Evolutionary conservation across 345 rosid species (phyloP).

Genomic region (Citrus mangshanensis): DNA sequence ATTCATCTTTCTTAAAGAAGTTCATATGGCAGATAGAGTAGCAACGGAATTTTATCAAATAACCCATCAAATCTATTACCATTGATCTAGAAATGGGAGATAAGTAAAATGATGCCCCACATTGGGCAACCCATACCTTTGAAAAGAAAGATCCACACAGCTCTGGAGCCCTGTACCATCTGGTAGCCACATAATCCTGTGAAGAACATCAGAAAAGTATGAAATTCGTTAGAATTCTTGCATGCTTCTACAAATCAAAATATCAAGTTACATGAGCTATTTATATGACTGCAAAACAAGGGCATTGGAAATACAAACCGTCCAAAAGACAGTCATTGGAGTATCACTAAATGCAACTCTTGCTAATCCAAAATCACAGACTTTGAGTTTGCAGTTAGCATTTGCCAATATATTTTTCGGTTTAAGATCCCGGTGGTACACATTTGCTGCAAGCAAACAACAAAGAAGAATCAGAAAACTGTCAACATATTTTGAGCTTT

Average conservation of each 20-base stretch:
- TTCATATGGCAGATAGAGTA: neutral
- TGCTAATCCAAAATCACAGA: slow-evolving; percentile 94
- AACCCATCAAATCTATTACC: slow-evolving; percentile 16
- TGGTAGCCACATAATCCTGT: slow-evolving; percentile 95
- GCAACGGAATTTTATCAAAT: slow-evolving; percentile 3
- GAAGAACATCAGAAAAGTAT: slow-evolving; percentile 13
- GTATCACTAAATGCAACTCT: slow-evolving; percentile 91
- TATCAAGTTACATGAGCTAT: neutral
- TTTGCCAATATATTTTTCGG: slow-evolving; percentile 96
- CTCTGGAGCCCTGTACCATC: slow-evolving; percentile 99
- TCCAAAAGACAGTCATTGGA: slow-evolving; percentile 91
- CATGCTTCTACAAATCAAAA: neutral
- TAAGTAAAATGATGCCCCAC: neutral
- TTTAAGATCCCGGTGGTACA: slow-evolving; percentile 97
- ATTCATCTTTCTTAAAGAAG: neutral
- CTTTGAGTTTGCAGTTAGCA: slow-evolving; percentile 96
- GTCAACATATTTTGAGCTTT: neutral
- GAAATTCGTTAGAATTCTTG: slow-evolving; percentile 7
- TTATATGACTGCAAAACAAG: neutral
- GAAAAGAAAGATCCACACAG: slow-evolving; percentile 96
- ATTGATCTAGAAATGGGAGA: neutral
- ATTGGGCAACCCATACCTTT: slow-evolving; percentile 50
- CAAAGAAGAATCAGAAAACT: slow-evolving; percentile 23
- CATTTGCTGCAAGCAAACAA: slow-evolving; percentile 62
- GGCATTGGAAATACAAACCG: slow-evolving; percentile 42